These are phyloP conservation scores for Cadophora sp. DNA, from an alignment of 2,329 filamentous ascomycete genomes.

Conservation along the genomic window DNA sequence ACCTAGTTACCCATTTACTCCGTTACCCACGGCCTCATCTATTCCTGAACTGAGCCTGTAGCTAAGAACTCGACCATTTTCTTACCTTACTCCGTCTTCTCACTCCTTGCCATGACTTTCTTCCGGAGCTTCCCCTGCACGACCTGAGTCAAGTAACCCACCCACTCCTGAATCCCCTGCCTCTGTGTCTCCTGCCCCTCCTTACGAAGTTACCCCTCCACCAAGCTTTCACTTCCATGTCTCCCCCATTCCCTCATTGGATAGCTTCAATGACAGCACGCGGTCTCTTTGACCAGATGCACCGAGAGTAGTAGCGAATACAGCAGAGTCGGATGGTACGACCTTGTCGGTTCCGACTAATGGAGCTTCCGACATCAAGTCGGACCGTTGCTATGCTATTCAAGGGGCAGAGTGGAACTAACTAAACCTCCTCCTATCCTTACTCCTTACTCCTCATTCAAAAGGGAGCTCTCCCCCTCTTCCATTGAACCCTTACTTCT, in stretches of 20 bases:
- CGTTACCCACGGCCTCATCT: too few relatives aligned
- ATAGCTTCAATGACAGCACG: conserved; percentile 12
- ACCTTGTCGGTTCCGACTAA: neutral
- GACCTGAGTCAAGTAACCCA: neutral
- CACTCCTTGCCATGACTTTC: neutral
- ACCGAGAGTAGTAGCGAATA: conserved; percentile 1
- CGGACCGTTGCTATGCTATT: neutral
- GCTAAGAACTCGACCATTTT: neutral
- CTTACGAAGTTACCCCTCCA: conserved; percentile 21
- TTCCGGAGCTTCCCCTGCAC: neutral
- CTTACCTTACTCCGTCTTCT: neutral
- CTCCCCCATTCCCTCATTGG: conserved; percentile 8
- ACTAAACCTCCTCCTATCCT: neutral
- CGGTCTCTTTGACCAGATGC: neutral
- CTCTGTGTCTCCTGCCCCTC: conserved; percentile 11
- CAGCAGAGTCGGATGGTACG: neutral
- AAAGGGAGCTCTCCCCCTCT: conserved; percentile 3
- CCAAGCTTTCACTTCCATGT: conserved; percentile 16
- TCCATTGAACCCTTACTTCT: neutral
- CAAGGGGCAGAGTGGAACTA: conserved; percentile 3
- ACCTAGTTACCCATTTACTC: too few relatives aligned
- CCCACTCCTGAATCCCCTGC: conserved; percentile 11
- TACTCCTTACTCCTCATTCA: neutral
- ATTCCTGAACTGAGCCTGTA: too few relatives aligned
- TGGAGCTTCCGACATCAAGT: neutral